Conservation (phyloP, 2,329 filamentous ascomycete species). For the Talaromyces amestolkiae region DNA sequence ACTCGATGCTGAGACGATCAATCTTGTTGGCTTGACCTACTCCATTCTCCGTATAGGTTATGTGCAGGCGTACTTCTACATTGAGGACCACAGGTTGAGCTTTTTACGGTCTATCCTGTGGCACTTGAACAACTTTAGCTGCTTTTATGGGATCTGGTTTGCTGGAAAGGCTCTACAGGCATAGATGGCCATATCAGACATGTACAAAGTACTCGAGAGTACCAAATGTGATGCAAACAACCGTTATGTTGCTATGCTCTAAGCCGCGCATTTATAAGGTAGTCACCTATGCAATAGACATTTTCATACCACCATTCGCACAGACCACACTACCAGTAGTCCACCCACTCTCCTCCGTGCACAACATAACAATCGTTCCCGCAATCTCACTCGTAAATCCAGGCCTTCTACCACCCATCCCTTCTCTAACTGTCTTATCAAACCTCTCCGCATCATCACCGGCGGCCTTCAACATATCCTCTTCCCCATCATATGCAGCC, state of each 20-base stretch:
- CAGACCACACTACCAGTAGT: constrained; percentile 76
- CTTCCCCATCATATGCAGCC: constrained; percentile 27
- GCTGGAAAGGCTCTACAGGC: constrained; percentile 30
- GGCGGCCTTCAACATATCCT: constrained; percentile 31
- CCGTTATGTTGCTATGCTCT: neutral
- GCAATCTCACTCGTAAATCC: constrained; percentile 71
- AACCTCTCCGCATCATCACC: constrained; percentile 50
- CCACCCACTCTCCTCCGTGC: constrained; percentile 67
- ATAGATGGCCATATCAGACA: neutral
- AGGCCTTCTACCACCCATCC: constrained; percentile 58
- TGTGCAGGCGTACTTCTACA: constrained; percentile 34
- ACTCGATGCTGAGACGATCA: constrained; percentile 36
- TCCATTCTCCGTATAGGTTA: constrained; percentile 36
- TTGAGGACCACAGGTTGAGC: constrained; percentile 31
- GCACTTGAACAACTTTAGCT: constrained; percentile 41
- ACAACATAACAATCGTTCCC: constrained; percentile 73
- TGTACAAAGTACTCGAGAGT: neutral
- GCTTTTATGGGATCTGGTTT: constrained; percentile 37
- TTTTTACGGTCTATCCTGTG: constrained; percentile 38
- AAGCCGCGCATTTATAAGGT: neutral
- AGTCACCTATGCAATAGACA: constrained; percentile 17
- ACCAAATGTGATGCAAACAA: neutral
- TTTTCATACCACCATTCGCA: constrained; percentile 69
- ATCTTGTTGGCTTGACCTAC: constrained; percentile 38
- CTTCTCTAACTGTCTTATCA: constrained; percentile 61